Evolutionary conservation across 768 basidiomycete genomes (phyloP), one percentile per base, ranked within the genome.

Genomic region (Suillus lakei): DNA sequence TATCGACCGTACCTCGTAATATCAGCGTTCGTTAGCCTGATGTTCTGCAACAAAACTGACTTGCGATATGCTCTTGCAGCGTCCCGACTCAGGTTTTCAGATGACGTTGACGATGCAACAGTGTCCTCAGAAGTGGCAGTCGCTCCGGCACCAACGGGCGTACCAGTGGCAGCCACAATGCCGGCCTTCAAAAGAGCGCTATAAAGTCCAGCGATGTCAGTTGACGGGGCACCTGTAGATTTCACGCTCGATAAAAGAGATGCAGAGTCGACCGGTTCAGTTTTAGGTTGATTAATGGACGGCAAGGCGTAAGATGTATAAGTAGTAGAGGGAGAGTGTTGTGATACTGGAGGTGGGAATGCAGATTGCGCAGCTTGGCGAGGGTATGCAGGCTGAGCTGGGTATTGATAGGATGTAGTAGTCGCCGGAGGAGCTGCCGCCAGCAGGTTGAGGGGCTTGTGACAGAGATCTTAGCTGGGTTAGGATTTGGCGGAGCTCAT

Each of bases 141-240:
- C 12, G 80, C 74, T 63, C 84, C 83, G 28, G 85, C 82, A 41
- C 85, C 84, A 32, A 78, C 72, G 7, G 89, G 84, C 23, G 87
- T 86, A 43, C 79, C 81, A 51, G 80, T 83, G 46, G 83, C 79
- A 30, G 88, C 82, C 28, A 93, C 86, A 10, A 93, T 85, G 64
- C 93, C 93, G n/a, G 93, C 90, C 76, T 90, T 92, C 61, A 93
- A 73, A 30, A 95, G 83, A 3, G 89, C 87, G 50, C 86, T 87
- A 65, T 89, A 84, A 41, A 93, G 80, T 72, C 83, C 85, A 38
- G 85, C 74, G 64, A 92, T 86, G 70, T 83, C 83, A 69, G 60
- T 72, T 6, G 74, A 63, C 10, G 76, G 59, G 2, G 70, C 43
- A 46, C 70, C 67, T 67, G 72, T 69, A 3, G 76, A 54, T 39